Conservation (phyloP, 192 early-diverging fungal genomes). For the Thamnidium elegans region DNA sequence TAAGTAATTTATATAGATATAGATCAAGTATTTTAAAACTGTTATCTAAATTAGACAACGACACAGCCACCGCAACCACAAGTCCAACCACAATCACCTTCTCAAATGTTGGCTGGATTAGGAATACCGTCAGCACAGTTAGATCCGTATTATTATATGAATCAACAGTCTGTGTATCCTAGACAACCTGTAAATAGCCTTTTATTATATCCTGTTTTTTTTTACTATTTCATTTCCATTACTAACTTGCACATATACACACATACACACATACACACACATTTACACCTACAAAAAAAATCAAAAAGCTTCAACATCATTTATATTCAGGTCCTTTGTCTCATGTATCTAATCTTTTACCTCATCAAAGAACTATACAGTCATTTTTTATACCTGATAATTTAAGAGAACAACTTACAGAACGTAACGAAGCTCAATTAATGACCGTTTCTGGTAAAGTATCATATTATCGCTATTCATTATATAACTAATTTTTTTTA, state of each 20-base stretch:
- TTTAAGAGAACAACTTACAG: slow-evolving; percentile 75
- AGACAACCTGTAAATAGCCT: slow-evolving; percentile 35
- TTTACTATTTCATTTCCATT: too few species aligned
- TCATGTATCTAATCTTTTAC: slow-evolving; percentile 58
- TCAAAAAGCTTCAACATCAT: slow-evolving; percentile 76
- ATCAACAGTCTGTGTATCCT: slow-evolving; percentile 18
- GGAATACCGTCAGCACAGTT: slow-evolving; percentile 17
- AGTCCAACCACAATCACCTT: slow-evolving; percentile 15
- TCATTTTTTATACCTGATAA: slow-evolving; percentile 84
- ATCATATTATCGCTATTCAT: not conserved
- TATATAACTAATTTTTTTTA: too few species aligned
- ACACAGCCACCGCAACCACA: too few species aligned
- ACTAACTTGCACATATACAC: not conserved
- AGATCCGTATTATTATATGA: slow-evolving; percentile 37
- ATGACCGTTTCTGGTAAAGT: not conserved
- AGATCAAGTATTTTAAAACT: too few species aligned
- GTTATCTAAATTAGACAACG: too few species aligned
- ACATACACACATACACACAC: not conserved
- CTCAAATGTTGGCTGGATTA: slow-evolving; percentile 20
- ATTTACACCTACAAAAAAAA: not conserved
- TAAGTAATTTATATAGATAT: slow-evolving; percentile 5
- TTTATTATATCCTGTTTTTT: too few species aligned
- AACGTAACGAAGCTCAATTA: slow-evolving; percentile 56
- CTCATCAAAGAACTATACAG: slow-evolving; percentile 77
- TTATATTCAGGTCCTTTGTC: slow-evolving; percentile 72